Percentiles rank a stretch among this genome's conserved stretches.
These are phyloP conservation scores for Pseudogymnoascus sp. DNA, from an alignment of 2,329 filamentous ascomycete genomes.

Conservation along the genomic window DNA sequence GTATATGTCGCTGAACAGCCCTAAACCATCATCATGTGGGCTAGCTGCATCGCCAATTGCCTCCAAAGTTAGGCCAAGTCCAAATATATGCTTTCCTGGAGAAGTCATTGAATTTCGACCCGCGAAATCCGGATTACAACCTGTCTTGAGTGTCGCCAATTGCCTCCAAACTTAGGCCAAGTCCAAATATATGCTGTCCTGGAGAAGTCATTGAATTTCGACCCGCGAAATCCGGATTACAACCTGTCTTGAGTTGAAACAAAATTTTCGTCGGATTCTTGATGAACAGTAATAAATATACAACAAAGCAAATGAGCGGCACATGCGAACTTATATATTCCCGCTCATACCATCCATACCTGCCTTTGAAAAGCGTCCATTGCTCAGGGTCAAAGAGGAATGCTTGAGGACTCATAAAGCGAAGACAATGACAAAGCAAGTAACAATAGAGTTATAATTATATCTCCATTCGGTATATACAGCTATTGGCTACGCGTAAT, in stretches of 20 bases:
- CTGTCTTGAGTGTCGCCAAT: no score
- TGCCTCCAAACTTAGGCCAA: neutral
- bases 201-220: neutral
- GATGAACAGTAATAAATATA: neutral
- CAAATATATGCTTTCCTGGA: neutral
- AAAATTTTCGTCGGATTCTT: neutral
- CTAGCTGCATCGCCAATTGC: neutral
- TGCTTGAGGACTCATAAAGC: neutral
- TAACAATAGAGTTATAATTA: conserved; percentile 1
- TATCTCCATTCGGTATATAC: neutral
- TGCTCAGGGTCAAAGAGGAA: neutral
- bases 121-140: neutral
- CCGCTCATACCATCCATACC: neutral
- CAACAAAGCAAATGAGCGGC: neutral
- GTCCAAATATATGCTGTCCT: neutral
- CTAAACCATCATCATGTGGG: neutral
- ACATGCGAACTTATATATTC: neutral
- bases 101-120: neutral
- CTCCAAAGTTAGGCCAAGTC: neutral
- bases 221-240: neutral
- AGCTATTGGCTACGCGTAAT: neutral
- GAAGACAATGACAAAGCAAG: neutral
- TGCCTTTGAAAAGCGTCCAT: neutral
- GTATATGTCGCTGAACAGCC: neutral
- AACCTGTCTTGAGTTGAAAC: neutral